These are phyloP conservation scores for Aureoboletus auriporus DNA, from an alignment of 768 basidiomycete genomes.

Conservation along the genomic window DNA sequence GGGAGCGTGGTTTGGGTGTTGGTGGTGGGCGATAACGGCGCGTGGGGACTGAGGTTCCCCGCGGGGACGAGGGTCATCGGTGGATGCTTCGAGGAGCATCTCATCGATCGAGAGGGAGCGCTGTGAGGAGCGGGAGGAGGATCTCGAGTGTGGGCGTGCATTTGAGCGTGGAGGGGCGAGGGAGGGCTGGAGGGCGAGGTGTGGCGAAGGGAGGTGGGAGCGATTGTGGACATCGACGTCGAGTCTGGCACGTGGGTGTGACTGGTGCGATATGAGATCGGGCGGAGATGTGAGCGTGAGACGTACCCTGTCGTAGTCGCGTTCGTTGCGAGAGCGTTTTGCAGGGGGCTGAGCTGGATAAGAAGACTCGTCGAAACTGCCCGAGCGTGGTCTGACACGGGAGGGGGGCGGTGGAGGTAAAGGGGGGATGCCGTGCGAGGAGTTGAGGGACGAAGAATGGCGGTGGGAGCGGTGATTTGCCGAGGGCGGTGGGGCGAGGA, in stretches of 20 bases:
- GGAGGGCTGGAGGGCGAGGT: constrained; percentile 6
- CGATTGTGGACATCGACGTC: constrained; percentile 28
- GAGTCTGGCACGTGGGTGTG: constrained; percentile 12
- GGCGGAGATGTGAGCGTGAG: accelerated
- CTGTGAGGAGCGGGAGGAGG: constrained; percentile 34
- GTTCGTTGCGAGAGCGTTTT: constrained; percentile 44
- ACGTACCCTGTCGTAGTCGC: constrained; percentile 29
- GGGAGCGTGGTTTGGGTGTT: constrained; percentile 24
- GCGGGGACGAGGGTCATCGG: constrained; percentile 34
- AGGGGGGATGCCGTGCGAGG: constrained; percentile 32
- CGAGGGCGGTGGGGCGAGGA: constrained; percentile 23
- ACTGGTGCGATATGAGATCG: constrained; percentile 13
- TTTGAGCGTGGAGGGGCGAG: constrained; percentile 12
- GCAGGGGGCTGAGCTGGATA: constrained; percentile 42
- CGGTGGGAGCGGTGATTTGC: constrained; percentile 17
- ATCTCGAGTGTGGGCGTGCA: constrained; percentile 20
- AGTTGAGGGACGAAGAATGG: constrained; percentile 21
- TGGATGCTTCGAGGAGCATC: constrained; percentile 44
- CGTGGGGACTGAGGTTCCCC: constrained; percentile 30
- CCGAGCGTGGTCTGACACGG: constrained; percentile 42
- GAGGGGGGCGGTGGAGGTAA: constrained; percentile 36
- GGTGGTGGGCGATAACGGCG: constrained; percentile 28
- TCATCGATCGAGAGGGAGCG: constrained; percentile 41
- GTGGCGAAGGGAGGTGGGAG: constrained; percentile 20
- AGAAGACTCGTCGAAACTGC: constrained; percentile 37